Conservation (phyloP, 768 basidiomycete species). For the Termitomyces titanicus region DNA sequence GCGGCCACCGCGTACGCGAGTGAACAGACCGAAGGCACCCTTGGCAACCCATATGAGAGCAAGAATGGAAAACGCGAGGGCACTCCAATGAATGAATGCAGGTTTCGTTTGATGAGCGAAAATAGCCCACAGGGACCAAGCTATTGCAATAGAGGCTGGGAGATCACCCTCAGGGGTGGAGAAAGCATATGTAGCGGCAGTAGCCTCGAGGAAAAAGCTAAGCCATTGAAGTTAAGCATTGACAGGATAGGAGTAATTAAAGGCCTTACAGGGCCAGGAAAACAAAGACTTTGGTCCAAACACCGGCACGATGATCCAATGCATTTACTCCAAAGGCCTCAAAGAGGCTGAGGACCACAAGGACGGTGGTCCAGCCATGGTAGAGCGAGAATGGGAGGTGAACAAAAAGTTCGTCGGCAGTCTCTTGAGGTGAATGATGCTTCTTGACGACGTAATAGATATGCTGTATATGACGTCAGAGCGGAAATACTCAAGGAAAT, state of each 20-base stretch:
- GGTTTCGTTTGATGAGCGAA: slow-evolving; percentile 68
- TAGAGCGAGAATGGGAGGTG: slow-evolving; percentile 96
- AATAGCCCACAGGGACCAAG: slow-evolving; percentile 93
- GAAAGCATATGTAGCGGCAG: slow-evolving; percentile 93
- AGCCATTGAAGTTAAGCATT: slow-evolving; percentile 2
- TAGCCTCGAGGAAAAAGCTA: slow-evolving; percentile 89
- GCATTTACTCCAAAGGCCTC: slow-evolving; percentile 88
- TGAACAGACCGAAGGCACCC: slow-evolving; percentile 55
- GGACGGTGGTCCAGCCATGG: slow-evolving; percentile 89
- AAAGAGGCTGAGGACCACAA: slow-evolving; percentile 78
- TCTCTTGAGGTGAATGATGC: slow-evolving; percentile 59
- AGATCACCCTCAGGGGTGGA: slow-evolving; percentile 87
- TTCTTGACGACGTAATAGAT: slow-evolving; percentile 96
- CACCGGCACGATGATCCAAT: slow-evolving; percentile 55
- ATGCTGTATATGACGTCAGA: slow-evolving; percentile 49
- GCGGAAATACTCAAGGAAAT: slow-evolving; percentile 21
- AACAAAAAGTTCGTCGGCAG: slow-evolving; percentile 81
- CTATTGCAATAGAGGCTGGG: slow-evolving; percentile 87
- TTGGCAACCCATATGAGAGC: slow-evolving; percentile 84
- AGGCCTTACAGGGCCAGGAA: slow-evolving; percentile 81
- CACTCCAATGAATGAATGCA: slow-evolving; percentile 87
- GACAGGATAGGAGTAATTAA: neutral
- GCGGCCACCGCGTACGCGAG: slow-evolving; percentile 42
- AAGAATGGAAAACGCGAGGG: slow-evolving; percentile 82
- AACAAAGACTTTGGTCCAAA: slow-evolving; percentile 94